A percentile compares a stretch with the other conserved stretches of the same genome.
Conservation (phyloP, 1,139 yeast species). For the Yamadazyma dendronema region DNA sequence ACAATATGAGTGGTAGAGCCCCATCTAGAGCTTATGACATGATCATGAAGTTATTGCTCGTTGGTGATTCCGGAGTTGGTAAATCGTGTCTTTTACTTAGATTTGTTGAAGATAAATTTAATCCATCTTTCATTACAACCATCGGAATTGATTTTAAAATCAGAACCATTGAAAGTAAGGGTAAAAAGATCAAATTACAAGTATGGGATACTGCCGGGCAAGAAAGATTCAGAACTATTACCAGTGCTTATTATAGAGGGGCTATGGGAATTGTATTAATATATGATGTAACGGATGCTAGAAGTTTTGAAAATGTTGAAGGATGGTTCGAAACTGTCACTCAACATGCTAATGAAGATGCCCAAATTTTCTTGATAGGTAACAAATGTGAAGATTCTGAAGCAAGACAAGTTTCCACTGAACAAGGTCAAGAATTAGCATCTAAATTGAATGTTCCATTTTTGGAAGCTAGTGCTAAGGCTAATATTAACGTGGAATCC, state of each 20-base stretch:
- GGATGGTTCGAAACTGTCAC: conserved; percentile 95
- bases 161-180: conserved; percentile 91
- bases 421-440: conserved; percentile 91
- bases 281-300: conserved; percentile 93
- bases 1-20: conserved; percentile 56
- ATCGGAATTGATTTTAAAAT: conserved; percentile 98
- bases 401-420: conserved; percentile 71
- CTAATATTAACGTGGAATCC: conserved; percentile 87
- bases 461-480: conserved; percentile 94
- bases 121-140: conserved; percentile 94
- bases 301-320: conserved; percentile 82
- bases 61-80: conserved; percentile 98
- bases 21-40: conserved; percentile 86
- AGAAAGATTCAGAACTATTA: conserved; percentile 95
- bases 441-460: conserved; percentile 84
- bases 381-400: conserved; percentile 91
- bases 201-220: conserved; percentile 99
- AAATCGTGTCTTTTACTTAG: conserved; percentile 91
- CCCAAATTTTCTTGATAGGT: conserved; percentile 90
- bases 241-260: conserved; percentile 97
- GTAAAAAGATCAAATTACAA: conserved; percentile 89
- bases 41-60: conserved; percentile 88
- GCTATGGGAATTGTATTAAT: conserved; percentile 97
- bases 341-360: conserved; percentile 95
- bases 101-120: conserved; percentile 95